Evolutionary conservation across 2,329 filamentous ascomycete species (phyloP), one percentile per base, ranked within the genome.

Genomic region (Alternaria angustiovoidea): DNA sequence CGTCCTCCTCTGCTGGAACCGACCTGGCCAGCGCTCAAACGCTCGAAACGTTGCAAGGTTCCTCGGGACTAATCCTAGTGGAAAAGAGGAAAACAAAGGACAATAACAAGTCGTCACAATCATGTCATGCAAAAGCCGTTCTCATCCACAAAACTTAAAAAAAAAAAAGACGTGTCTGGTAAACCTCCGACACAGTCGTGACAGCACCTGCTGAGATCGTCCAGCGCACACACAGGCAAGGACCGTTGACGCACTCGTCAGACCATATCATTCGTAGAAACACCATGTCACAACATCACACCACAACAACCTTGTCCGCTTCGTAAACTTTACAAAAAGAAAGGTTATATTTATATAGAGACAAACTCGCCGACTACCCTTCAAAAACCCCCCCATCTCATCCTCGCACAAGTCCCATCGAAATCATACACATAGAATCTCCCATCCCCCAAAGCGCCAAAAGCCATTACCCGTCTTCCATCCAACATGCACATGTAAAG

Each of bases 391-490:
- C n/a, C 39, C 47, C 48, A 57, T 24, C 47, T 24, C 47, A 39
- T 54, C 57, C 16, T 26, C 54, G 46, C 58, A 51, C 54, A 61
- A 32, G 32, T 32, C 34, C 34, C 14, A 16, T 38, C 49, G 47
- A 44, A 51, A 63, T 61, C 61, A 30, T 63, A 54, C 57, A 63
- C 53, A 41, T 44, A 47, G 34, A 57, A 51, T 43, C 54, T 11
- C 7, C 57, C 28, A 30, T 3, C 7, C 57, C 28, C 9, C 28
- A 30, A 42, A 47, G 53, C 53, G 46, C 48, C 36, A 57, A 32
- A 56, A 43, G 26, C 57, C 47, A 47, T 51, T 39, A 60, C 38
- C 49, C 59, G 43, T 63, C 62, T 61, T 63, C 57, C 62, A 44
- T n/a, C 14, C 32, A 36, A 6, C 32, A 36, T 26, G 24, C 24